phyloP scores from a whole-genome alignment of 2,329 filamentous ascomycete genomes.

The Alternaria sp. region DNA sequence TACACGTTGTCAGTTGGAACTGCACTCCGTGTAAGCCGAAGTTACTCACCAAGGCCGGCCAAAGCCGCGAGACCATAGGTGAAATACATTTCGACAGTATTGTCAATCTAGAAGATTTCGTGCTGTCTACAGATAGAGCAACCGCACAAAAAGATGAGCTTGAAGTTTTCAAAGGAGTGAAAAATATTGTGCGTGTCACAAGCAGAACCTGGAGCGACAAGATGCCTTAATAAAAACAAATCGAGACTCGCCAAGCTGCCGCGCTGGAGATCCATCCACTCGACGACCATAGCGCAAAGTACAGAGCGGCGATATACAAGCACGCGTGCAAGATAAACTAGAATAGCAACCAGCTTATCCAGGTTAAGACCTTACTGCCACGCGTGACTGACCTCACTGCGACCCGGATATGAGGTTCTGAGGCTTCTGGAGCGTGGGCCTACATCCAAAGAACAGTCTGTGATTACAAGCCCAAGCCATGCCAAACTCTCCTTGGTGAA shows the following conservation, averaged over 20 bases:
- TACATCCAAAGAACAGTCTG: constrained; percentile 18
- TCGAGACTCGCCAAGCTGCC: constrained; percentile 36
- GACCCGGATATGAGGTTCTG: constrained; percentile 29
- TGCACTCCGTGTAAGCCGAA: neutral
- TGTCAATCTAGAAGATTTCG: neutral
- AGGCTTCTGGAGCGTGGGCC: constrained; percentile 11
- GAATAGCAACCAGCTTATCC: constrained; percentile 28
- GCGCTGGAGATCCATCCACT: constrained; percentile 28
- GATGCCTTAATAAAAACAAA: constrained; percentile 34
- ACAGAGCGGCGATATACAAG: constrained; percentile 36
- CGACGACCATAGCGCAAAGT: constrained; percentile 31
- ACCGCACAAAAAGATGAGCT: neutral
- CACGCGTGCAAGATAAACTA: constrained; percentile 37
- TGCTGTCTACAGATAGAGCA: neutral
- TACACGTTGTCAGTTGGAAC: constrained; percentile 7
- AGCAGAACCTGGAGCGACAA: constrained; percentile 23
- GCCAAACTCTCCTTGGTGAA: constrained; percentile 10
- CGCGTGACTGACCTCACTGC: constrained; percentile 40
- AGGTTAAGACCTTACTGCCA: constrained; percentile 17
- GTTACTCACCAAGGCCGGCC: constrained; percentile 28
- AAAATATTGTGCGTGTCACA: constrained; percentile 16
- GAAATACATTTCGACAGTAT: constrained; percentile 32
- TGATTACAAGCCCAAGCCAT: constrained; percentile 34
- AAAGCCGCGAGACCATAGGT: constrained; percentile 29
- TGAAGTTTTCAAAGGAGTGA: neutral